Conservation (phyloP, 2,329 filamentous ascomycete genomes). For the Aspergillus felis region DNA sequence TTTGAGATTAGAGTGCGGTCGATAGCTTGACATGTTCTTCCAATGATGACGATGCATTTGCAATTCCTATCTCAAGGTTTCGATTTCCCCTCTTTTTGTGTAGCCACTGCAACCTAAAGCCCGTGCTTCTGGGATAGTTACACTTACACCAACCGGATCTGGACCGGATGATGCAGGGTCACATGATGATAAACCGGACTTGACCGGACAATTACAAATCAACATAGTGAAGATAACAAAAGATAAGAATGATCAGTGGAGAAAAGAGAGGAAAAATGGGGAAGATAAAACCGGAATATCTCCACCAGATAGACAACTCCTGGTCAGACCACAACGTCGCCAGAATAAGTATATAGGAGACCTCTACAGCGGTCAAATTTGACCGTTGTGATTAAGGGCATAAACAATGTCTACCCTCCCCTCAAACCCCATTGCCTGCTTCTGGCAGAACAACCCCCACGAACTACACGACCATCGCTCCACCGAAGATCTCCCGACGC, state of each 20-base stretch:
- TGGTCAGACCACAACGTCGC: neutral
- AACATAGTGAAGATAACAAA: neutral
- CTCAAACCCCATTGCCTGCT: conserved; percentile 16
- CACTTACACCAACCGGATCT: neutral
- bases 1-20: neutral
- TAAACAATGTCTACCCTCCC: neutral
- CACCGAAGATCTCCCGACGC: conserved; percentile 23
- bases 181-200: neutral
- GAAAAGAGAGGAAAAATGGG: neutral
- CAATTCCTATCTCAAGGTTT: neutral
- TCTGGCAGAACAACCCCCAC: conserved; percentile 42
- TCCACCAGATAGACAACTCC: neutral
- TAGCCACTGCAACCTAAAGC: neutral
- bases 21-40: neutral
- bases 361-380: neutral
- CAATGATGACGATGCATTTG: neutral
- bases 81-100: neutral
- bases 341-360: neutral
- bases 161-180: neutral
- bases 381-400: neutral
- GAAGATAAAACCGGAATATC: neutral
- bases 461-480: conserved; percentile 39
- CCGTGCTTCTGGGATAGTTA: neutral
- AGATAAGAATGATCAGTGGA: neutral
- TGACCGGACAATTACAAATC: neutral